phyloP scores from a whole-genome alignment of 441 rosid species.

The Corymbia citriodora region DNA sequence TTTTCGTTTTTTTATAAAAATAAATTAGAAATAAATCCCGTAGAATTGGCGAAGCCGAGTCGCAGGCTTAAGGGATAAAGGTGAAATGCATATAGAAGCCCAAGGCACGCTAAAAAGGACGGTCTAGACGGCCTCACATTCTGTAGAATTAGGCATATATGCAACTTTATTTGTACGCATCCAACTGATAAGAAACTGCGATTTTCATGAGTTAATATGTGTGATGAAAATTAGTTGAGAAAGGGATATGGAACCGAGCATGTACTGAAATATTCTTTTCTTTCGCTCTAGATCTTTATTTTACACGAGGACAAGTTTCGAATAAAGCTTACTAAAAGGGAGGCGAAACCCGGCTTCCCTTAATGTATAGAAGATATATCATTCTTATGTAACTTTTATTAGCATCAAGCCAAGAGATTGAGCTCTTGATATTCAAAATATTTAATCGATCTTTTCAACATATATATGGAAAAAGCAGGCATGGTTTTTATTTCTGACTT shows the following conservation, averaged over 20 bases:
- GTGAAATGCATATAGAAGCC: rapidly evolving
- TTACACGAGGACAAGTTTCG: not conserved
- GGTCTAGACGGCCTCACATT: rapidly evolving
- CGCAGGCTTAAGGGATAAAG: not conserved
- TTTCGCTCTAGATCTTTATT: not conserved
- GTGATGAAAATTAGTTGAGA: not conserved
- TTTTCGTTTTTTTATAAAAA: rapidly evolving
- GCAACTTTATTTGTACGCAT: not conserved
- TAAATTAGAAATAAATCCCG: not conserved
- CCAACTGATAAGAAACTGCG: not conserved
- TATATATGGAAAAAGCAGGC: not conserved
- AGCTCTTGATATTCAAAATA: not conserved
- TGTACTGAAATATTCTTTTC: not conserved
- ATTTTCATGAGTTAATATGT: not conserved
- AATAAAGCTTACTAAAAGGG: not conserved
- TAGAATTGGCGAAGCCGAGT: not conserved
- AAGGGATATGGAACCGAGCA: not conserved
- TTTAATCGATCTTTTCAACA: not conserved
- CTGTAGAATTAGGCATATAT: too few relatives aligned
- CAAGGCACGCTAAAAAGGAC: too few relatives aligned
- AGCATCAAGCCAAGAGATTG: not conserved
- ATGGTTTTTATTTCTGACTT: not conserved
- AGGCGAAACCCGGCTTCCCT: not conserved
- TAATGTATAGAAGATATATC: not conserved
- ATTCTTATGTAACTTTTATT: not conserved